Evolutionary conservation across 352 stramenopile genomes (phyloP).

Genomic region (Pythium plurisporium): DNA sequence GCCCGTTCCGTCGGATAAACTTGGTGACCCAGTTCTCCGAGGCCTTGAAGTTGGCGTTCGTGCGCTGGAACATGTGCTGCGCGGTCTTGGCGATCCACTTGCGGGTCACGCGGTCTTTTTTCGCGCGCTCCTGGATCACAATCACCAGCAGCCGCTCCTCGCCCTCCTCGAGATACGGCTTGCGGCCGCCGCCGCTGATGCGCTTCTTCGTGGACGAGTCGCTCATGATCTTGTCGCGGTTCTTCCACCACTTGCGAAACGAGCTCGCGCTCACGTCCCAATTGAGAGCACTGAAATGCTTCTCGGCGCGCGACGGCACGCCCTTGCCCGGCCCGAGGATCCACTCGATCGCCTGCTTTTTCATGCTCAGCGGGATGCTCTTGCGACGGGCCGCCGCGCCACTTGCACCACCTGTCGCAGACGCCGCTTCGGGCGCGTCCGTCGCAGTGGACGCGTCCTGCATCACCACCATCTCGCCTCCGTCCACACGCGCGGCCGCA

Average conservation of each 20-base stretch:
- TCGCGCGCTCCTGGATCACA: slow-evolving; percentile 69
- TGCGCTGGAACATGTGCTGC: slow-evolving; percentile 82
- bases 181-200: slow-evolving; percentile 61
- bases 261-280: slow-evolving; percentile 75
- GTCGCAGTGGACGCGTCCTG: neutral
- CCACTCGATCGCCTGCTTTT: slow-evolving; percentile 81
- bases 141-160: slow-evolving; percentile 73
- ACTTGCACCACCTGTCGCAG: neutral
- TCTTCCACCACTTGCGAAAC: slow-evolving; percentile 85
- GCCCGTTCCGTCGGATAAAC: slow-evolving; percentile 74
- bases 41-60: slow-evolving; percentile 63
- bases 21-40: slow-evolving; percentile 84
- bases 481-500: neutral
- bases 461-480: neutral
- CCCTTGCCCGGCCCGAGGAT: slow-evolving; percentile 70
- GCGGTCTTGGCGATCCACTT: slow-evolving; percentile 84
- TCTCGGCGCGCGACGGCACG: slow-evolving; percentile 61
- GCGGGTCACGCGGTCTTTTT: slow-evolving; percentile 73
- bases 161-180: slow-evolving; percentile 60
- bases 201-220: slow-evolving; percentile 69
- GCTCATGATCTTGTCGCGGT: slow-evolving; percentile 72
- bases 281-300: slow-evolving; percentile 64
- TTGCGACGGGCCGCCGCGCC: slow-evolving; percentile 59
- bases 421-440: neutral
- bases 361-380: slow-evolving; percentile 77